Base-by-base conservation (phyloP, 1,139 yeast species). In the Candida sp. region DNA sequence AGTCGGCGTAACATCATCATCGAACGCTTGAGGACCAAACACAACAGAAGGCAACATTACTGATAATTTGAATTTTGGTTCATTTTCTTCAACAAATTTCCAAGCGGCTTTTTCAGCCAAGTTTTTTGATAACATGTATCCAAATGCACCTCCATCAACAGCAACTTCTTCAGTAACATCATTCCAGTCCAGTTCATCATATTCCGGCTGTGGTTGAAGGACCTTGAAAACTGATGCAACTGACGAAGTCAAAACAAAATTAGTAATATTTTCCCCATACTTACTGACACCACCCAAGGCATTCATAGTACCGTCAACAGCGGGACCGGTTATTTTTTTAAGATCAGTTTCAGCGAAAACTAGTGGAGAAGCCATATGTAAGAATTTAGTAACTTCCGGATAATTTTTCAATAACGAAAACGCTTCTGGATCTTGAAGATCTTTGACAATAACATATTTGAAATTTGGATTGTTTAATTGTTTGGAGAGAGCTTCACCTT, bases 21-120 rank as follows among this genome's bases (percentile, higher is more conserved):
- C 64, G 42, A 61, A 66, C 0, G 73, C 64, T 50, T 70, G 77
- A 0, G 77, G 77, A 1, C 77, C 78, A 50, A 71, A 70, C 22
- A 77, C 78, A 45, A 61, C 72, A 7, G 66, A 69, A 11, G 84
- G 84, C 42, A 67, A 67, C 9, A 79, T 68, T 1, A 68, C 63
- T 3, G 71, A 56, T 41, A 76, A 51, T 4, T 57, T 57, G 48
- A 78, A 80, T 21, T 60, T 58, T 12, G 79, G 75, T 4, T 64
- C 63, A 39, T 66, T 58, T 5, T 45, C 49, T 47, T 66, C 54
- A 27, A 74, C 60, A 48, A 75, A 80, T 3, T 77, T 72, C 82
- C 86, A 77, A 1, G 81, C 84, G 2, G 79, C 75, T 46, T 59
- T 57, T 55, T 63, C 67, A 11, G 67, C 67, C 49, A 55, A 55